phyloP scores from a whole-genome alignment of 371 early-diverging fungal species.

The Conidiobolus incongruus region DNA sequence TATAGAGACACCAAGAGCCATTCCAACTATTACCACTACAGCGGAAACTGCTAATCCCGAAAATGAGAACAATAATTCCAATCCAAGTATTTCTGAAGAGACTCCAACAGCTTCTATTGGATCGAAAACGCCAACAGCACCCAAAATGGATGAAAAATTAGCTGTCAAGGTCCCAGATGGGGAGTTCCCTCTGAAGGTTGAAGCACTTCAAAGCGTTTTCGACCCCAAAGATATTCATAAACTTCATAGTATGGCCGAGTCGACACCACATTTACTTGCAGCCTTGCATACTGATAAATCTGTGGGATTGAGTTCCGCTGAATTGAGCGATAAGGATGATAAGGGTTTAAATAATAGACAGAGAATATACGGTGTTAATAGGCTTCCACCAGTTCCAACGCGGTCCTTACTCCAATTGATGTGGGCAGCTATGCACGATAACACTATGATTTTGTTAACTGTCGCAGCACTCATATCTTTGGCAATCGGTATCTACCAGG shows the following conservation, averaged over 20 bases:
- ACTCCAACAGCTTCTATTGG: too few species aligned
- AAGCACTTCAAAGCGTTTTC: not conserved
- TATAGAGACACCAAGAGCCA: too few species aligned
- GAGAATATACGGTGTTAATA: constrained; percentile 30
- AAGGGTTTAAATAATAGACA: constrained; percentile 10
- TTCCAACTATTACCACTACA: too few species aligned
- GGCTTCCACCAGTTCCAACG: constrained; percentile 34
- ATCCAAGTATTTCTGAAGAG: too few species aligned
- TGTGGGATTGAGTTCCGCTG: not conserved
- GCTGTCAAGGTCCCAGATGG: too few species aligned
- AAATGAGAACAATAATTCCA: too few species aligned
- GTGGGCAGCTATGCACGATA: constrained; percentile 68
- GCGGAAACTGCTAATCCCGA: too few species aligned
- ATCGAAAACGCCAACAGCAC: too few species aligned
- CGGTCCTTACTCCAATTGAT: constrained; percentile 44
- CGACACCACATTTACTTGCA: not conserved
- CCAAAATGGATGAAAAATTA: too few species aligned
- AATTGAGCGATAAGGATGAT: too few species aligned
- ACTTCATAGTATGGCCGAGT: not conserved
- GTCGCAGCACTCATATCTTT: constrained; percentile 68
- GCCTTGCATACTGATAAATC: not conserved
- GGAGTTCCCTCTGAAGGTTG: too few species aligned
- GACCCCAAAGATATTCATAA: not conserved
- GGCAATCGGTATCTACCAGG: constrained; percentile 67
- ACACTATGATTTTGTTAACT: constrained; percentile 46